Percentiles rank a stretch among this genome's conserved stretches.
Conservation (phyloP, 305 asterid species). For the Fraxinus paxiana region DNA sequence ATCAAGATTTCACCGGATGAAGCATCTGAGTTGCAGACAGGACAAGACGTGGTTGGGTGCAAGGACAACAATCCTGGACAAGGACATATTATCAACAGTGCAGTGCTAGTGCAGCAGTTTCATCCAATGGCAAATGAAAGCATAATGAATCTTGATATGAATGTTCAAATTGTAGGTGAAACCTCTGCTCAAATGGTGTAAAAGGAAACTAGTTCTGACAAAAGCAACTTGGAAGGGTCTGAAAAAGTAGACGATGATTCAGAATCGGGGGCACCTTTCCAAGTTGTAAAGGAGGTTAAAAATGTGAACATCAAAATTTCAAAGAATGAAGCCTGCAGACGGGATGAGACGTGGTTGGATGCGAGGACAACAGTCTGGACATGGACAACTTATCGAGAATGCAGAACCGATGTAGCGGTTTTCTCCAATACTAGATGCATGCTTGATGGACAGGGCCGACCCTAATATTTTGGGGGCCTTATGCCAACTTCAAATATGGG, state of each 20-base stretch:
- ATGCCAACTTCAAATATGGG: too few relatives aligned
- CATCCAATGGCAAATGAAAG: conserved; percentile 20
- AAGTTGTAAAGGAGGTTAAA: conserved; percentile 25
- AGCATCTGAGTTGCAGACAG: neutral
- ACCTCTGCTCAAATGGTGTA: neutral
- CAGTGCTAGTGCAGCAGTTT: conserved; percentile 22
- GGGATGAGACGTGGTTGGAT: too few relatives aligned
- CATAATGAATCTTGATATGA: conserved; percentile 27
- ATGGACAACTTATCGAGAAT: too few relatives aligned
- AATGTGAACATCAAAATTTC: conserved; percentile 21
- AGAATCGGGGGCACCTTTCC: conserved; percentile 22
- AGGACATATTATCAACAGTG: conserved; percentile 12
- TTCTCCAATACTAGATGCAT: too few relatives aligned
- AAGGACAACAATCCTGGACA: neutral
- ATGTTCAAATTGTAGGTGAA: conserved; percentile 25
- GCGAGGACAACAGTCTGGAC: too few relatives aligned
- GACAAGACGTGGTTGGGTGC: neutral
- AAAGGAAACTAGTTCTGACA: conserved; percentile 20
- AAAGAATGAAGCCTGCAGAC: neutral
- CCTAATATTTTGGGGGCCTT: too few relatives aligned
- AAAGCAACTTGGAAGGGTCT: conserved; percentile 38
- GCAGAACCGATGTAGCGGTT: too few relatives aligned
- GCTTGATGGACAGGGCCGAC: too few relatives aligned
- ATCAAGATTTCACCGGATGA: neutral
- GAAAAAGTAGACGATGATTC: conserved; percentile 14